phyloP scores from a whole-genome alignment of 768 basidiomycete species.

The Candolleomyces aberdarensis region DNA sequence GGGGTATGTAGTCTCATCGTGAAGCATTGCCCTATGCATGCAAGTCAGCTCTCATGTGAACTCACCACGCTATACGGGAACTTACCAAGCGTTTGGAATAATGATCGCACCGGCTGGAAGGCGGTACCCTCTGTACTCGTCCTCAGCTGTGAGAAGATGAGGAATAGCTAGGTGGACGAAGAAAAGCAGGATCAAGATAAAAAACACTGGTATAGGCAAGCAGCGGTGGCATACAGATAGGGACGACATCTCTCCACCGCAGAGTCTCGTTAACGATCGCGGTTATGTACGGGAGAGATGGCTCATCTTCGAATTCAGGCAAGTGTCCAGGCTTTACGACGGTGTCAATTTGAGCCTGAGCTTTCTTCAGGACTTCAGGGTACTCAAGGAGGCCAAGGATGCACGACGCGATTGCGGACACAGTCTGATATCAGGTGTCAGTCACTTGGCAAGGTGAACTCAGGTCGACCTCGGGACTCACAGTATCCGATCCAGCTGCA shows the following conservation, averaged over 20 bases:
- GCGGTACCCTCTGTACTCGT: constrained; percentile 27
- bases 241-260: constrained; percentile 24
- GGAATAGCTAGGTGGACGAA: constrained; percentile 13
- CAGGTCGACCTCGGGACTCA: neutral
- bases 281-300: constrained; percentile 26
- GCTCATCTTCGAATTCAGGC: constrained; percentile 28
- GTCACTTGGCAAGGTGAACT: too few relatives aligned
- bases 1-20: constrained; percentile 34
- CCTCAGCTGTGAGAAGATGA: constrained; percentile 20
- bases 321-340: constrained; percentile 28
- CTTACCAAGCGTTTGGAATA: constrained; percentile 30
- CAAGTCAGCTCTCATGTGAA: neutral
- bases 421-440: neutral
- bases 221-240: constrained; percentile 16
- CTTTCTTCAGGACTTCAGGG: constrained; percentile 22
- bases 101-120: constrained; percentile 31
- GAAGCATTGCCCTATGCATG: constrained; percentile 36
- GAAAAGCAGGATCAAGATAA: neutral
- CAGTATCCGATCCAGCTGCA: constrained; percentile 19
- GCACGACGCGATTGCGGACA: constrained; percentile 9
- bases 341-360: constrained; percentile 32
- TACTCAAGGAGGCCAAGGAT: constrained; percentile 11
- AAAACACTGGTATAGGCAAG: neutral
- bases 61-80: neutral
- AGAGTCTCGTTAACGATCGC: constrained; percentile 28